Evolutionary conservation across 805 yeast genomes (phyloP), one percentile per base, ranked within the genome.

Genomic region (Starmerella vaccinii): DNA sequence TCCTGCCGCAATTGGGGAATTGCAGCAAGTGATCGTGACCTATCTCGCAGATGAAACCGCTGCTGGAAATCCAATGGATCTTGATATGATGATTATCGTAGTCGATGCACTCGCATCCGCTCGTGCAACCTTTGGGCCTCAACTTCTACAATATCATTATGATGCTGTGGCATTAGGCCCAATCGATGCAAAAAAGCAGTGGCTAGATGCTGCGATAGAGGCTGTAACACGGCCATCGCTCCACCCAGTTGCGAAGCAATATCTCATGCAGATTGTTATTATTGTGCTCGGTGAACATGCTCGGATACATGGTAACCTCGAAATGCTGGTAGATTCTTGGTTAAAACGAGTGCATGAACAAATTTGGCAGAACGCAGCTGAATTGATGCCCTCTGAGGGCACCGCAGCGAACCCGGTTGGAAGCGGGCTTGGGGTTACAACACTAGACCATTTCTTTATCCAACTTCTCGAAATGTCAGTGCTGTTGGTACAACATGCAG

Each of bases 391-490:
- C 1, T 15, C 44, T 2, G 52, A 55, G 15, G 57, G 58, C 9
- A 27, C 43, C 8, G 7, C 35, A 3, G 58, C 50, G 8, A 55
- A 50, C 35, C 53, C 51, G 12, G 26, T 26, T 4, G 58, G 58
- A 12, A 46, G 51, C 15, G 58, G 58, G 8, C 46, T 47, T 21
- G 57, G 54, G 18, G 34, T 22, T 1, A 41, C 59, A 2, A 72
- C 80, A 4, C 73, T 80, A 56, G 97, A 92, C 61, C 71, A 75
- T 33, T 82, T 77, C 65, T 72, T 95, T 51, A 76, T 84, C 55
- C 92, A 85, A 52, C 68, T 90, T 8, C 71, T 92, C 21, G 95
- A 89, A 57, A 65, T 88, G 62, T 83, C 97, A 0, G 80, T 95
- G 0, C 67, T 83, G 40, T 68, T 92, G 40, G 76, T 88, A 23